Percentiles rank a stretch among this genome's conserved stretches.
Conservation (phyloP, 257 asterid species). For the Phtheirospermum japonicum region DNA sequence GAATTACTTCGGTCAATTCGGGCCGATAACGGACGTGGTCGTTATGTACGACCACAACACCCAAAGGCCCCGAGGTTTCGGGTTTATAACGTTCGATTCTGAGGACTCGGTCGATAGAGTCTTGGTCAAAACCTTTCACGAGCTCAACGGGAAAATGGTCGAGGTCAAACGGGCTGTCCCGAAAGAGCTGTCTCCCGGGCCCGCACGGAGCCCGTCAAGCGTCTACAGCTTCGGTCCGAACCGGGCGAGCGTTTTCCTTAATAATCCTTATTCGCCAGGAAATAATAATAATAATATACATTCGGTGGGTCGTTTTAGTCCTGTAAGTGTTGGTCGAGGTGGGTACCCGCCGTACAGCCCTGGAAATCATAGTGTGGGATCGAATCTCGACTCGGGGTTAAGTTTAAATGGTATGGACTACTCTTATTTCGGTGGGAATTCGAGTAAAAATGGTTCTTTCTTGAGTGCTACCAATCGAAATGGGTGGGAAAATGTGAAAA, state of each 20-base stretch:
- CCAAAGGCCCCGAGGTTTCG: constrained; percentile 56
- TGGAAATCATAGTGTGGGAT: constrained; percentile 44
- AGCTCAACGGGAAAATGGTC: constrained; percentile 51
- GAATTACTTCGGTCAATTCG: constrained; percentile 45
- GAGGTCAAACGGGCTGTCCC: constrained; percentile 56
- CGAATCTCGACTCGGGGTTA: constrained; percentile 47
- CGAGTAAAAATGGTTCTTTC: constrained; percentile 50
- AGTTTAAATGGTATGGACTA: constrained; percentile 39
- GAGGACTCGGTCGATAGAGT: constrained; percentile 53
- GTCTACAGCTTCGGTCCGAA: constrained; percentile 37
- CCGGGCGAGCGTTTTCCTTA: constrained; percentile 46
- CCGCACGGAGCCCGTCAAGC: constrained; percentile 33
- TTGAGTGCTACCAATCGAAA: constrained; percentile 41
- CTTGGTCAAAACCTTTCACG: constrained; percentile 43
- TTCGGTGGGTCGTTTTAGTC: constrained; percentile 50
- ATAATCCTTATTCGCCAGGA: constrained; percentile 46
- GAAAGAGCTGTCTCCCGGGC: constrained; percentile 40
- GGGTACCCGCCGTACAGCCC: constrained; percentile 64
- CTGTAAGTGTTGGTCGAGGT: constrained; percentile 48
- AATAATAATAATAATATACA: constrained; percentile 43
- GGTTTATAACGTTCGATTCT: constrained; percentile 46
- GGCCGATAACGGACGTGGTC: constrained; percentile 46
- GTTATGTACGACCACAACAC: constrained; percentile 57
- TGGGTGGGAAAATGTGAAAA: constrained; percentile 47
- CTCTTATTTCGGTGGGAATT: constrained; percentile 44